These are phyloP conservation scores for Picea glauca DNA, from an alignment of 75 land plant species.

Conservation along the genomic window DNA sequence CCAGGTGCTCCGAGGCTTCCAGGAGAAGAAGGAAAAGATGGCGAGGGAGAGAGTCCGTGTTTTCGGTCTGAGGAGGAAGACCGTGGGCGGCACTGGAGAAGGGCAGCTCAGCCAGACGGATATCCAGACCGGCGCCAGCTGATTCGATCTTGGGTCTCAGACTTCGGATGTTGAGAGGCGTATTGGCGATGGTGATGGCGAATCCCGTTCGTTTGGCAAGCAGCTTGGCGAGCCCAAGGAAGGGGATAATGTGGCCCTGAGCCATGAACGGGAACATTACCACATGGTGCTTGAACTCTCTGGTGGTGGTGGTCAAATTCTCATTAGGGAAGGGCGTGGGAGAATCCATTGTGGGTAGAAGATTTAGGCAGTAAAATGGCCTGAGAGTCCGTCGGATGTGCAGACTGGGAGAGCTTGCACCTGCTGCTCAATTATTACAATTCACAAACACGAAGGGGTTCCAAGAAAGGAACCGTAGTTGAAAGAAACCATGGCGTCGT, in stretches of 20 bases:
- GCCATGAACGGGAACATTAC: constrained; percentile 48
- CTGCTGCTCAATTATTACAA: too few relatives aligned
- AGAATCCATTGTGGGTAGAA: background rate
- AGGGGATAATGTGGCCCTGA: constrained; percentile 47
- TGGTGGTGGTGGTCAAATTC: background rate
- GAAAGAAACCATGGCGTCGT: too few relatives aligned
- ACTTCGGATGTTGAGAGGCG: constrained; percentile 14
- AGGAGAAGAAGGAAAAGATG: background rate
- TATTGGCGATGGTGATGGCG: constrained; percentile 19
- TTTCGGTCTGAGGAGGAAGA: constrained; percentile 12
- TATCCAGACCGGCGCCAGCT: background rate
- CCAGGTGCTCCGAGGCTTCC: constrained; percentile 6
- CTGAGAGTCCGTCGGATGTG: too few relatives aligned
- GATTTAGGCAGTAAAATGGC: background rate
- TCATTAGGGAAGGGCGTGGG: too few relatives aligned
- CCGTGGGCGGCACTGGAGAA: constrained; percentile 8
- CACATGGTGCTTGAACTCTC: constrained; percentile 4
- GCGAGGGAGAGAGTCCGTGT: constrained; percentile 6
- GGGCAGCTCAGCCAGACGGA: constrained; percentile 11
- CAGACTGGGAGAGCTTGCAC: too few relatives aligned
- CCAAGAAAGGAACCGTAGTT: too few relatives aligned
- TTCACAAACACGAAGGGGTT: too few relatives aligned
- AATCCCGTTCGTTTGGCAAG: constrained; percentile 2
- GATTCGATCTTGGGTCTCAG: constrained; percentile 5
- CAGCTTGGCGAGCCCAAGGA: constrained; percentile 25